These are phyloP conservation scores for Boletus eberwhitei DNA, from an alignment of 768 basidiomycete species.

Conservation along the genomic window DNA sequence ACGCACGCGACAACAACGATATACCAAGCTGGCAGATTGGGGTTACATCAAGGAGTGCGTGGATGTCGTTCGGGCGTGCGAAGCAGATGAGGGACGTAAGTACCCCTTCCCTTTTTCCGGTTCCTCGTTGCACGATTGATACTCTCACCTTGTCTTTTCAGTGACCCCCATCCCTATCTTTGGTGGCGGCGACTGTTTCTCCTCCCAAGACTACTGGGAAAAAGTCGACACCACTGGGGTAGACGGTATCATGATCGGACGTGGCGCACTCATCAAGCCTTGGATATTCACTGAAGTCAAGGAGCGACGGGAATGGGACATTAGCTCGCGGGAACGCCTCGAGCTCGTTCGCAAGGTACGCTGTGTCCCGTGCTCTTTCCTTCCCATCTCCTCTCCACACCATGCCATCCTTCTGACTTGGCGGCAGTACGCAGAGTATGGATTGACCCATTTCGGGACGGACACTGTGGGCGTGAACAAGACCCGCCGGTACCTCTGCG, in stretches of 20 bases:
- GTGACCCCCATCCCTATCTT: constrained; percentile 91
- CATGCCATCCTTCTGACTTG: not conserved
- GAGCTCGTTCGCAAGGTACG: constrained; percentile 73
- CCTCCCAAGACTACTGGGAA: constrained; percentile 77
- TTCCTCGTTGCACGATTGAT: not conserved
- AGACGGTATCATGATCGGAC: constrained; percentile 92
- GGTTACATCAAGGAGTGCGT: constrained; percentile 88
- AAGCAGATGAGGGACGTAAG: constrained; percentile 70
- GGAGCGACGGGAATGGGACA: constrained; percentile 92
- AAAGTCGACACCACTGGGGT: constrained; percentile 78
- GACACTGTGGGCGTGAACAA: constrained; percentile 89
- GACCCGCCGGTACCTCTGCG: constrained; percentile 89
- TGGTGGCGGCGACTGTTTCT: constrained; percentile 95
- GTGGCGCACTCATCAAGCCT: constrained; percentile 94
- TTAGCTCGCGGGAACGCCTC: constrained; percentile 78
- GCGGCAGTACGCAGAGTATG: constrained; percentile 80
- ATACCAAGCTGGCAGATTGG: constrained; percentile 92
- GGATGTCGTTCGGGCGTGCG: constrained; percentile 66
- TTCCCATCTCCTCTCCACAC: not conserved
- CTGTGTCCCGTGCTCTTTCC: not conserved
- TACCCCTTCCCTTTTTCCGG: constrained; percentile 6
- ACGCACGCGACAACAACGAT: constrained; percentile 90
- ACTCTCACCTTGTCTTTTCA: constrained; percentile 23
- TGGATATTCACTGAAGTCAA: constrained; percentile 97
- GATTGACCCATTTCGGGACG: constrained; percentile 80